Evolutionary conservation across 345 rosid species (phyloP).

Genomic region (Adansonia digitata): DNA sequence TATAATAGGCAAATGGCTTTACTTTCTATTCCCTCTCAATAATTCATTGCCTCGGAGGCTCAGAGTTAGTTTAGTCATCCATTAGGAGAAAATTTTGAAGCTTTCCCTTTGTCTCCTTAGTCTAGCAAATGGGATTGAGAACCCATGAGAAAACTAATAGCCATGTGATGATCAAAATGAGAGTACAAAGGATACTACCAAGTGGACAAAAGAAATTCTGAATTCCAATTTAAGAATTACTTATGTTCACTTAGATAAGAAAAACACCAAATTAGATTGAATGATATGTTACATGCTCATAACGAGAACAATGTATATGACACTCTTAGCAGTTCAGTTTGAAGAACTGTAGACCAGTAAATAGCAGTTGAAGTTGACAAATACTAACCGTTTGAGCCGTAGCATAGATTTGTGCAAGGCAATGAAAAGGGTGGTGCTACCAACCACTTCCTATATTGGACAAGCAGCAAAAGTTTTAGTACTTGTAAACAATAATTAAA

Average conservation of each 20-base stretch:
- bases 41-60: neutral
- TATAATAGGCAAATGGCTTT: neutral
- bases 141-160: neutral
- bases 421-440: conserved; percentile 76
- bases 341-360: neutral
- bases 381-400: conserved; percentile 67
- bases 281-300: neutral
- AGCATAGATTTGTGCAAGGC: conserved; percentile 84
- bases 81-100: neutral
- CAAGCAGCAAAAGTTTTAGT: conserved; percentile 14
- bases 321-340: neutral
- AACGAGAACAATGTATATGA: neutral
- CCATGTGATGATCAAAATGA: neutral
- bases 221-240: neutral
- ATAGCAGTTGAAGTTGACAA: neutral
- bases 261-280: neutral
- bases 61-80: neutral
- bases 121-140: neutral
- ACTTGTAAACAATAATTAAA: neutral
- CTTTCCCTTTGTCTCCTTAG: neutral
- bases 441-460: conserved; percentile 73
- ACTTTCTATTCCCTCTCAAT: neutral
- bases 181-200: neutral
- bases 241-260: neutral
- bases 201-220: neutral